Percentiles rank a stretch among this genome's conserved stretches.
Evolutionary conservation across 2,329 filamentous ascomycete genomes (phyloP).

Genomic region (Penicillium corylophilum): DNA sequence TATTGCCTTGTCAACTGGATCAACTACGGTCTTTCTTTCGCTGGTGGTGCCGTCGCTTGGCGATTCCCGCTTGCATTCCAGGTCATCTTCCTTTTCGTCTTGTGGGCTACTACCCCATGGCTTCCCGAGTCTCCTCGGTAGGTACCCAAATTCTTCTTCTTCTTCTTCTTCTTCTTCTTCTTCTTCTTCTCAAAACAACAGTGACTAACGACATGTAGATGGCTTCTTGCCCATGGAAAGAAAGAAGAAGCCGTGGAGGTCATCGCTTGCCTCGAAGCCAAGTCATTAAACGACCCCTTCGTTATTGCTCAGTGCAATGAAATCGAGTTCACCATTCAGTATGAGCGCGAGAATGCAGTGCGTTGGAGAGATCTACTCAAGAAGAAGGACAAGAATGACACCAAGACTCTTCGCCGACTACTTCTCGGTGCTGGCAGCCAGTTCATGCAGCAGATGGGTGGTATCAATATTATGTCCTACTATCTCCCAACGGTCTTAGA

Average conservation of each 20-base stretch:
- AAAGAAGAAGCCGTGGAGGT: slow-evolving; percentile 46
- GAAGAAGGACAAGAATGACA: slow-evolving; percentile 14
- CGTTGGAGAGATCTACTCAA: slow-evolving; percentile 51
- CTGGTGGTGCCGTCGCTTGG: slow-evolving; percentile 45
- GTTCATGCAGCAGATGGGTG: slow-evolving; percentile 20
- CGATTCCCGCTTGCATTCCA: slow-evolving; percentile 51
- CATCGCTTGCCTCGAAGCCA: slow-evolving; percentile 49
- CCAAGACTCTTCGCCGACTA: slow-evolving; percentile 17
- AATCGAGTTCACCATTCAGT: slow-evolving; percentile 50
- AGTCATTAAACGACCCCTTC: slow-evolving; percentile 46
- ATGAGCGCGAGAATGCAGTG: slow-evolving; percentile 52
- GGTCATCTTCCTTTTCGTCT: slow-evolving; percentile 50
- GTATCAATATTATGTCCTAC: slow-evolving; percentile 22
- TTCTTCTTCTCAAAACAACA: not conserved
- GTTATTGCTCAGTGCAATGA: slow-evolving; percentile 46
- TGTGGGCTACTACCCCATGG: slow-evolving; percentile 45
- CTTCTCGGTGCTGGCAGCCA: slow-evolving; percentile 16
- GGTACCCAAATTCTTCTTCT: not conserved
- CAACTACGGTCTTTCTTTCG: slow-evolving; percentile 52
- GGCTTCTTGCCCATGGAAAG: slow-evolving; percentile 44
- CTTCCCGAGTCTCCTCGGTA: slow-evolving; percentile 26
- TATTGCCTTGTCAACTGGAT: slow-evolving; percentile 55
- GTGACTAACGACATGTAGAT: slow-evolving; percentile 26
- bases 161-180: not conserved
- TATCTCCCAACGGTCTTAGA: slow-evolving; percentile 42